These are phyloP conservation scores for Penicillium palitans DNA, from an alignment of 2,329 filamentous ascomycete genomes.

Conservation along the genomic window DNA sequence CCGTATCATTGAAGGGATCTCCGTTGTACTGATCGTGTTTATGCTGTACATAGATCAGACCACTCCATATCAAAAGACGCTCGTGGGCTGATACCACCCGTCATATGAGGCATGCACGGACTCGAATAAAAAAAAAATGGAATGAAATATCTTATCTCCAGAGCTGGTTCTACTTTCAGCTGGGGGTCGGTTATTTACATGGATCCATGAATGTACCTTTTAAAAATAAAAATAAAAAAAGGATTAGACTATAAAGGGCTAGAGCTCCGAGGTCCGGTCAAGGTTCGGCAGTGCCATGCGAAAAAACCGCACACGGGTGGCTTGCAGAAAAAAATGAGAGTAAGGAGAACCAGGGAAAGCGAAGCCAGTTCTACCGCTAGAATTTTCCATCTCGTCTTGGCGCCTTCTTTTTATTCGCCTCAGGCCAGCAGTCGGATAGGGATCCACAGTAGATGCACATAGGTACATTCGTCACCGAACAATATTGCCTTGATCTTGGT, in stretches of 20 bases:
- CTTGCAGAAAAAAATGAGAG: neutral
- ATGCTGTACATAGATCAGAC: neutral
- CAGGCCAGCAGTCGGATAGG: neutral
- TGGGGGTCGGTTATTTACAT: no score
- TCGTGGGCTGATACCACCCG: neutral
- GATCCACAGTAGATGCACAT: conserved; percentile 1
- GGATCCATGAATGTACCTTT: no score
- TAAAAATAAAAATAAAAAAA: neutral
- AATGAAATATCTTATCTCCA: no score
- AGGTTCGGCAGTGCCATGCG: neutral
- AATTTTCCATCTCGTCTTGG: conserved; percentile 2
- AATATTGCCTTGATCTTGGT: conserved; percentile 2
- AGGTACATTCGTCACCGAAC: neutral
- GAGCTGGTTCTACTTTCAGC: neutral
- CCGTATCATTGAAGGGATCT: neutral
- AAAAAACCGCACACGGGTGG: neutral
- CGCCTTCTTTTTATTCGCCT: neutral
- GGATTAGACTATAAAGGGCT: neutral
- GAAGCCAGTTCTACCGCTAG: neutral
- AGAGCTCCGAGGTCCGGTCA: neutral
- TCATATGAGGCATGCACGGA: neutral
- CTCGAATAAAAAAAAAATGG: neutral
- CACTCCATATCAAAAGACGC: neutral
- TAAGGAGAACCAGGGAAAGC: neutral
- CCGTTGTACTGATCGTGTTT: neutral